A percentile compares a stretch with the other conserved stretches of the same genome.
Evolutionary conservation across 441 rosid genomes (phyloP).

Genomic region (Croton setiger): DNA sequence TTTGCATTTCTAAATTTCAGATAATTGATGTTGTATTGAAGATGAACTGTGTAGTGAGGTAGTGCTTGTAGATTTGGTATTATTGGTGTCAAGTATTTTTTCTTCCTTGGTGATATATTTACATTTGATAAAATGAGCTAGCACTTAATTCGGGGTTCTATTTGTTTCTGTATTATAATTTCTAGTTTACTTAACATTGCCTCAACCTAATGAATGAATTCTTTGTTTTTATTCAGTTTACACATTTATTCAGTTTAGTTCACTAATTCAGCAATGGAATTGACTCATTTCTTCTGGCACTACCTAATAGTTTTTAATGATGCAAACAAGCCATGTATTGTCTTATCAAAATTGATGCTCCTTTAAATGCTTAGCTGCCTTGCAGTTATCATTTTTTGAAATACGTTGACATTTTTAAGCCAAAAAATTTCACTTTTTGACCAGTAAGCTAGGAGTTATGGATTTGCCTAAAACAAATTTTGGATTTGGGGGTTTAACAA

Average conservation of each 20-base stretch:
- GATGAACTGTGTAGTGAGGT: neutral
- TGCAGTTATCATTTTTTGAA: neutral
- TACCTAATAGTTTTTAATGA: neutral
- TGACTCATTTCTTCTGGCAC: neutral
- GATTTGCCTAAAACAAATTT: too few species aligned
- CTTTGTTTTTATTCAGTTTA: neutral
- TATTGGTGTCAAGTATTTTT: neutral
- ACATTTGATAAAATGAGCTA: neutral
- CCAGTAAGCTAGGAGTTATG: too few species aligned
- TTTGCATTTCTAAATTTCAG: neutral
- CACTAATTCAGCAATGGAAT: too few species aligned
- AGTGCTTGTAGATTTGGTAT: conserved; percentile 1
- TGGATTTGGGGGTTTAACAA: too few species aligned
- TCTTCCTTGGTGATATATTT: neutral
- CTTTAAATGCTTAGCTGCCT: neutral
- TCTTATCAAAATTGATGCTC: neutral
- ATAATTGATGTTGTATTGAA: neutral
- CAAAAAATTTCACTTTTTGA: neutral
- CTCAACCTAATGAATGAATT: neutral
- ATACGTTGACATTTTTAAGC: neutral
- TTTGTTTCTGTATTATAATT: neutral
- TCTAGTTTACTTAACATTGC: neutral
- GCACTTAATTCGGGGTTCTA: neutral
- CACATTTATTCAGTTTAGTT: too few species aligned
- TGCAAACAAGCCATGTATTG: too few species aligned